Evolutionary conservation across 306 rosid genomes (phyloP).

Genomic region (Sophora flavescens): DNA sequence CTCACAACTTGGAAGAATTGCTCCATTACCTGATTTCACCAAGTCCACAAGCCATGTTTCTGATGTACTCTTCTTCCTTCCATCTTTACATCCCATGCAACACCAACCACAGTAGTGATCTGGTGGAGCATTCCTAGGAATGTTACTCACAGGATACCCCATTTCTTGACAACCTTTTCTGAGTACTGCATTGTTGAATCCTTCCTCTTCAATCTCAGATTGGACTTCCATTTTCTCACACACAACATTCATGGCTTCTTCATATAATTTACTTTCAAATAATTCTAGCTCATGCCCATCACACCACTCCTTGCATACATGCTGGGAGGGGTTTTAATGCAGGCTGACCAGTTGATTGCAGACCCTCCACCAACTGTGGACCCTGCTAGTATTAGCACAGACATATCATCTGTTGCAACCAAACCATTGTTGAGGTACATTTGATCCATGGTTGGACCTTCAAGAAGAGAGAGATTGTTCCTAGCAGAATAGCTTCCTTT

Average conservation of each 20-base stretch:
- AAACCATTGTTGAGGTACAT: constrained; percentile 75
- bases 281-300: constrained; percentile 57
- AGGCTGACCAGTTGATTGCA: constrained; percentile 79
- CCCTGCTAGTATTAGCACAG: constrained; percentile 69
- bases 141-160: constrained; percentile 65
- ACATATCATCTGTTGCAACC: constrained; percentile 65
- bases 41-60: constrained; percentile 91
- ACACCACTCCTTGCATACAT: constrained; percentile 75
- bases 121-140: constrained; percentile 70
- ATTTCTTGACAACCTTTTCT: constrained; percentile 82
- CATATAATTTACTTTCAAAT: constrained; percentile 63
- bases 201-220: constrained; percentile 65
- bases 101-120: constrained; percentile 94
- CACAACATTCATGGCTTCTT: constrained; percentile 72
- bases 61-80: constrained; percentile 68
- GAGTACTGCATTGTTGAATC: constrained; percentile 71
- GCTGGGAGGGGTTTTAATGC: constrained; percentile 67
- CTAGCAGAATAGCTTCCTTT: constrained; percentile 79
- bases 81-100: constrained; percentile 79
- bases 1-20: constrained; percentile 67
- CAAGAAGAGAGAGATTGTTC: constrained; percentile 75
- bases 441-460: constrained; percentile 72
- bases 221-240: constrained; percentile 85
- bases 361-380: constrained; percentile 93
- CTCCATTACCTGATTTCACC: constrained; percentile 80